Conservation (phyloP, 805 yeast genomes). For the Tetrapisispora namnaoensis region DNA sequence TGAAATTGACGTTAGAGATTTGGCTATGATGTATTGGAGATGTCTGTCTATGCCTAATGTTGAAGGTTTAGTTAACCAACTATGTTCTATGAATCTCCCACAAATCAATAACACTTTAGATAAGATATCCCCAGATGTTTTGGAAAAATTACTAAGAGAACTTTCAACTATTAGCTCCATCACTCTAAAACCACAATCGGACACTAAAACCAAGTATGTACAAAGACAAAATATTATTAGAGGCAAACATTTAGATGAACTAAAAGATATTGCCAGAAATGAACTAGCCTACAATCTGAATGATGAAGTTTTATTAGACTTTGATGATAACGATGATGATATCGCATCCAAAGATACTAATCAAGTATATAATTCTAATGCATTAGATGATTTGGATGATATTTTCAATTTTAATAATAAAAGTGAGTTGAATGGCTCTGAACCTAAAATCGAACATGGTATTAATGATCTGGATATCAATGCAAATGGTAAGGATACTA, state of each 20-base stretch:
- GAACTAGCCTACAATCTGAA: slow-evolving; percentile 58
- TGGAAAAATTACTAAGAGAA: slow-evolving; percentile 63
- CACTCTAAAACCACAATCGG: slow-evolving; percentile 72
- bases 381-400: slow-evolving; percentile 69
- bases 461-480: slow-evolving; percentile 2
- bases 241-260: slow-evolving; percentile 62
- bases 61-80: slow-evolving; percentile 18
- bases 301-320: slow-evolving; percentile 76
- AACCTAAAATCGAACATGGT: neutral
- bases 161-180: slow-evolving; percentile 81
- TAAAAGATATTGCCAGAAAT: slow-evolving; percentile 63
- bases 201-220: slow-evolving; percentile 34
- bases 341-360: slow-evolving; percentile 9
- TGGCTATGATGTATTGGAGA: slow-evolving; percentile 75
- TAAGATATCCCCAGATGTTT: slow-evolving; percentile 54
- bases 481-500: neutral
- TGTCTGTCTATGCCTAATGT: slow-evolving; percentile 42
- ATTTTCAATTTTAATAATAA: slow-evolving; percentile 40
- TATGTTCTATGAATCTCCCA: slow-evolving; percentile 42
- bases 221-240: slow-evolving; percentile 30
- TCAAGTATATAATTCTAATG: slow-evolving; percentile 24
- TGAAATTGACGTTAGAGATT: slow-evolving; percentile 70
- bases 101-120: slow-evolving; percentile 65
- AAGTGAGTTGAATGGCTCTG: neutral
- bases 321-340: slow-evolving; percentile 53